Conservation (phyloP, 2,329 filamentous ascomycete genomes). For the Cladophialophora chaetospira region DNA sequence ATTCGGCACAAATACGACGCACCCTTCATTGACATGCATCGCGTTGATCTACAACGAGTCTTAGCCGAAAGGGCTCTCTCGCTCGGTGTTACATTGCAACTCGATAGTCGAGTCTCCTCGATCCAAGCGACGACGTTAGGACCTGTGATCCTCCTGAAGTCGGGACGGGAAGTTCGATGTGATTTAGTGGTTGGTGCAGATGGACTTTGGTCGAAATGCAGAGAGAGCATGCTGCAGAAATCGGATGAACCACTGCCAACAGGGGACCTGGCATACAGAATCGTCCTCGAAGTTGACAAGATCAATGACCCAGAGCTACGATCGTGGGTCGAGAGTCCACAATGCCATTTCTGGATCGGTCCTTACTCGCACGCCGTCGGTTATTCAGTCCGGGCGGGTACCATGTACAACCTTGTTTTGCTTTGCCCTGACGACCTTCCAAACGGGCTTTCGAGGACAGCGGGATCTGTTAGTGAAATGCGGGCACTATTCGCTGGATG, state of each 20-base stretch:
- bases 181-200: no score
- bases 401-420: slow-evolving; percentile 53
- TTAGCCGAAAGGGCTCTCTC: slow-evolving; percentile 46
- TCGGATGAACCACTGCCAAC: slow-evolving; percentile 52
- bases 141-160: no score
- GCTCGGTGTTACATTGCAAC: no score
- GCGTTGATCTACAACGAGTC: slow-evolving; percentile 39
- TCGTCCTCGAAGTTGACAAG: slow-evolving; percentile 54
- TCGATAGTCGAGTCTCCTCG: no score
- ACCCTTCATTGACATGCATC: no score
- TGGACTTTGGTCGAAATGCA: slow-evolving; percentile 50
- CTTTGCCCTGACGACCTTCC: slow-evolving; percentile 51
- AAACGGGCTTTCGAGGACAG: slow-evolving; percentile 34
- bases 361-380: slow-evolving; percentile 55
- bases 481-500: slow-evolving; percentile 36
- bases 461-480: slow-evolving; percentile 41
- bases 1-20: no score
- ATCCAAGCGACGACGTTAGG: no score
- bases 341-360: slow-evolving; percentile 60
- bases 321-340: slow-evolving; percentile 49
- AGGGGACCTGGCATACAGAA: slow-evolving; percentile 60
- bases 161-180: no score
- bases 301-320: slow-evolving; percentile 50
- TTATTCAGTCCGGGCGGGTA: slow-evolving; percentile 50
- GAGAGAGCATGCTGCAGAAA: slow-evolving; percentile 49